These are phyloP conservation scores for Berberis thunbergii DNA, from an alignment of 164 flowering plant genomes.

Conservation along the genomic window DNA sequence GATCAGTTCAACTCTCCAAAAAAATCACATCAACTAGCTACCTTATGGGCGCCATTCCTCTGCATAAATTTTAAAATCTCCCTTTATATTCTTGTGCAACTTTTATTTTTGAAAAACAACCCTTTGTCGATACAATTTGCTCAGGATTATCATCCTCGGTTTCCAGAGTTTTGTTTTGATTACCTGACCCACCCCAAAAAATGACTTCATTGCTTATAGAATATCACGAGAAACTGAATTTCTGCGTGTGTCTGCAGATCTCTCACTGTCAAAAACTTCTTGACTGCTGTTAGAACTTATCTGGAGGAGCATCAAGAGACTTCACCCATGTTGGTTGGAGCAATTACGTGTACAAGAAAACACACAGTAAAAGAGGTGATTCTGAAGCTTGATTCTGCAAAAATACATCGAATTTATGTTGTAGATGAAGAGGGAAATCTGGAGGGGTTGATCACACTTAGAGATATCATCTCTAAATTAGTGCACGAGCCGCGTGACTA, in stretches of 20 bases:
- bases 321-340: conserved; percentile 44
- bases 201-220: no score
- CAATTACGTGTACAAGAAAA: conserved; percentile 57
- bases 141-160: no score
- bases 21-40: no score
- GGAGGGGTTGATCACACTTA: conserved; percentile 84
- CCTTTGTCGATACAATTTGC: no score
- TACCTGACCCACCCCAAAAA: neutral
- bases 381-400: conserved; percentile 50
- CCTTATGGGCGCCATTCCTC: no score
- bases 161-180: neutral
- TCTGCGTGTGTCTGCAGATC: conserved; percentile 35
- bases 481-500: conserved; percentile 90
- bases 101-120: no score
- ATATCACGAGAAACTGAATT: neutral
- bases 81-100: no score
- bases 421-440: conserved; percentile 56
- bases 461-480: conserved; percentile 93
- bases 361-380: conserved; percentile 65
- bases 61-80: no score
- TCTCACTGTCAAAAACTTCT: conserved; percentile 76
- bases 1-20: no score
- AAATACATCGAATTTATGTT: conserved; percentile 82
- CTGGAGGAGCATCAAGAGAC: conserved; percentile 37
- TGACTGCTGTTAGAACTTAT: conserved; percentile 50